Evolutionary conservation across 2,329 filamentous ascomycete species (phyloP).

Genomic region (Exophiala alcalophila): DNA sequence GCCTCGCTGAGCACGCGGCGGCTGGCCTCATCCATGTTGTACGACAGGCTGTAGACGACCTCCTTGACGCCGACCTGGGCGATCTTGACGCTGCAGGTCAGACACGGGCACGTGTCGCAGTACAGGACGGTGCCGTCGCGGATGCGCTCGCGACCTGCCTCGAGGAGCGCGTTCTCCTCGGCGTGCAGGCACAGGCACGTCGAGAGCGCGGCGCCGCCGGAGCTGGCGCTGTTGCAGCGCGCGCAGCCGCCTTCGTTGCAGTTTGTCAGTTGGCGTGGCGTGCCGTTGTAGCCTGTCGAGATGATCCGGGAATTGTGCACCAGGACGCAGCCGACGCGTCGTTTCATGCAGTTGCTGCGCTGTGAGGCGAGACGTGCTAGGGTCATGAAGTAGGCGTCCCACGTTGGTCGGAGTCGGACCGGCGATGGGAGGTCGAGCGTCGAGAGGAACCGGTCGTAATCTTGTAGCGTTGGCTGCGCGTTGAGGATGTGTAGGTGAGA

Average conservation of each 20-base stretch:
- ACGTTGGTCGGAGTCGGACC: constrained; percentile 77
- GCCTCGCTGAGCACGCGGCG: constrained; percentile 79
- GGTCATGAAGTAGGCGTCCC: constrained; percentile 98
- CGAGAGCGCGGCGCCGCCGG: constrained; percentile 68
- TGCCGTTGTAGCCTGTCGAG: constrained; percentile 95
- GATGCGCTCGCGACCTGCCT: constrained; percentile 88
- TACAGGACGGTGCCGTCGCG: constrained; percentile 79
- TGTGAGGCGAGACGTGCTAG: constrained; percentile 88
- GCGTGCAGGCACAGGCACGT: constrained; percentile 97
- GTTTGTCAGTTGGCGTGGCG: constrained; percentile 82
- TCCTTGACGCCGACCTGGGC: constrained; percentile 93
- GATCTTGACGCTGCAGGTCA: constrained; percentile 98
- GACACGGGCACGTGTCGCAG: constrained; percentile 92
- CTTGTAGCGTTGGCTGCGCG: constrained; percentile 66
- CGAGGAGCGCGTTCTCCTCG: constrained; percentile 93
- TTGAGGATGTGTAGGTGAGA: constrained; percentile 86
- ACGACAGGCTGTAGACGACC: constrained; percentile 90
- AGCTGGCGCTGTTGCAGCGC: constrained; percentile 72
- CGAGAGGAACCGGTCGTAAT: constrained; percentile 69
- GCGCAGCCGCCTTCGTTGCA: constrained; percentile 89
- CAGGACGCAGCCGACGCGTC: constrained; percentile 89
- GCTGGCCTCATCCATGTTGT: constrained; percentile 88
- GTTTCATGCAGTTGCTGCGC: constrained; percentile 96
- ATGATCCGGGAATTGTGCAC: constrained; percentile 79
- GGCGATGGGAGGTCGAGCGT: constrained; percentile 74